Base-by-base conservation (phyloP, 306 rosid species). In the Luffa acutangula region DNA sequence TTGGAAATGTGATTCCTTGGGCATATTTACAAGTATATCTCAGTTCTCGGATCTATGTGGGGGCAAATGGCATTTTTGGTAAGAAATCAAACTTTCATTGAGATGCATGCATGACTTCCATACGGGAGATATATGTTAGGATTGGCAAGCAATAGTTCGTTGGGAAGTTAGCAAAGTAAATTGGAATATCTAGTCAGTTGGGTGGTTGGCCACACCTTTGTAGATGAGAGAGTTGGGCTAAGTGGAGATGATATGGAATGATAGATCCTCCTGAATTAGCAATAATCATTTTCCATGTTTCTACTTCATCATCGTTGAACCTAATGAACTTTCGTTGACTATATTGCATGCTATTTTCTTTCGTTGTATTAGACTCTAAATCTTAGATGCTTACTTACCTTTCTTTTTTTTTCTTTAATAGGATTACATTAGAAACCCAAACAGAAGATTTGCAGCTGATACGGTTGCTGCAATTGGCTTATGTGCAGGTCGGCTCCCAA, bases 391-490 rank as follows among this genome's bases (percentile, higher is more conserved):
- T 80, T 70, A 34, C 87, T 87, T 81, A 85, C 83, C 82, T 72
- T 75, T 87, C 15, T 81, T 75, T 89, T 84, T 84, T 79, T 79
- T 91, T 90, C 84, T 80, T 25, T 25, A 25, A 25, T 89, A 96
- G 99, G 99, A 93, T 89, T 96, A 93, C 87, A 89, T 96, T 81
- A 89, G 86, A 83, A 95, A 90, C 85, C 94, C 98, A 20, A 89
- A 93, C 82, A 84, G 99, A 88, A 89, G 93, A 86, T 93, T 96
- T 93, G 98, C 97, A 84, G 96, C 98, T 45, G 96, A 91, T 59
- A 89, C 99, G 77, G 85, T 93, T 88, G 92, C 99, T 89, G 90
- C 91, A 80, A 89, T 91, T 89, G 99, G 98, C 71, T 81, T 93
- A 81, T 91, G 98, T 87, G 93, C 94, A 48, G 88, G 86, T 82